Percentiles rank a stretch among this genome's conserved stretches.
Evolutionary conservation across 768 basidiomycete genomes (phyloP).

Genomic region (Suillus spraguei): DNA sequence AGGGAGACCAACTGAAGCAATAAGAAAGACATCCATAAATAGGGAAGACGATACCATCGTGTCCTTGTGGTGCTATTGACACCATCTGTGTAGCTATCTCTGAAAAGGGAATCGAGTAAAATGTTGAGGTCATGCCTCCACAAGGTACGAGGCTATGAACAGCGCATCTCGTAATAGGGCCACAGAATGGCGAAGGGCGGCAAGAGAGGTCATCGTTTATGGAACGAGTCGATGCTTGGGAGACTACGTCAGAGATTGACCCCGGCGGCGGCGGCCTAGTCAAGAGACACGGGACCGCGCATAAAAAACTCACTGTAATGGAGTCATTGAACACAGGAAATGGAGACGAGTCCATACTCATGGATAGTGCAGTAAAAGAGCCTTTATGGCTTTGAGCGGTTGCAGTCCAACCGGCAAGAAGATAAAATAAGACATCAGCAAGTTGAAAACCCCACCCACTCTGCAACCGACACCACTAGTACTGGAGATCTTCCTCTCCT

Average conservation of each 20-base stretch:
- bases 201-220: not conserved
- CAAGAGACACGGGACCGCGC: not conserved
- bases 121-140: not conserved
- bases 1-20: not conserved
- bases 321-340: conserved; percentile 1
- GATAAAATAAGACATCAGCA: conserved; percentile 13
- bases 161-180: not conserved
- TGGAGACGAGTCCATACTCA: not conserved
- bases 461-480: conserved; percentile 3
- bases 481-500: not conserved
- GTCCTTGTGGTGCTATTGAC: not conserved
- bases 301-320: no score
- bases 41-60: not conserved
- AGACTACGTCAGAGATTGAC: no score
- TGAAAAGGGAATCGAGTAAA: not conserved
- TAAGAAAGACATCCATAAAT: not conserved
- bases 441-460: not conserved
- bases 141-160: no score
- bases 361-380: conserved; percentile 7
- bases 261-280: not conserved
- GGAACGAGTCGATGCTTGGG: not conserved
- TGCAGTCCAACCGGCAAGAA: conserved; percentile 8
- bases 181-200: not conserved
- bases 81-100: not conserved
- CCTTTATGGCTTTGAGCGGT: conserved; percentile 8